Conservation (phyloP, 495 filamentous ascomycete species). For the Clavariopsis aquatica region DNA sequence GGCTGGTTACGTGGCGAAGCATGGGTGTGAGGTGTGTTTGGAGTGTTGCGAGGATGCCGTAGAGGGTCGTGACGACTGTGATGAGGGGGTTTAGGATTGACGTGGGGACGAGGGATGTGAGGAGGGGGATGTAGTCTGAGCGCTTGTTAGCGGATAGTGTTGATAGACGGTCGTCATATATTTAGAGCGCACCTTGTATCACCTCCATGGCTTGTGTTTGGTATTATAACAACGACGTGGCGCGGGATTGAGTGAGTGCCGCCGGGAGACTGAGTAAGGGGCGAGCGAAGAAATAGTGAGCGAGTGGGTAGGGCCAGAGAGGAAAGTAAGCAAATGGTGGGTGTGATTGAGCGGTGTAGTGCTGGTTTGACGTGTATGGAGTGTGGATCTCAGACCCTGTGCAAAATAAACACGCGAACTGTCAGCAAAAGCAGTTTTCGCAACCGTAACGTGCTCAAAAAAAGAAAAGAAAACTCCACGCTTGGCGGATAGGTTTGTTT, state of each 20-base stretch:
- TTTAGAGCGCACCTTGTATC: constrained; percentile 19
- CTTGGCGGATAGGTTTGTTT: neutral
- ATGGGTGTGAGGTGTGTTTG: constrained; percentile 18
- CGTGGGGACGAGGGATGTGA: constrained; percentile 10
- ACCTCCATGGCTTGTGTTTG: constrained; percentile 17
- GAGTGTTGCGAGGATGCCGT: constrained; percentile 7
- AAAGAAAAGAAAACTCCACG: no score
- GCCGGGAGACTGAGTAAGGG: no score
- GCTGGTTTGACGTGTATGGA: no score
- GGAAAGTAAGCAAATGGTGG: neutral
- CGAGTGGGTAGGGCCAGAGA: neutral
- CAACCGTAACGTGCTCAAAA: no score
- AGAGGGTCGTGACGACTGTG: constrained; percentile 11
- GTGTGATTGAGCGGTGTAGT: no score
- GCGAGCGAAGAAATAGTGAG: neutral
- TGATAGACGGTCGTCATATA: no score
- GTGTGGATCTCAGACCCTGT: no score
- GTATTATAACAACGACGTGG: neutral
- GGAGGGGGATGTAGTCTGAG: constrained; percentile 20
- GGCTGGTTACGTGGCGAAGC: constrained; percentile 47
- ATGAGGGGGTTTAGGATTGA: constrained; percentile 22
- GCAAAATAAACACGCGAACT: no score
- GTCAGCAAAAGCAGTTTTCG: no score
- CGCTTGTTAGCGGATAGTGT: constrained; percentile 1
- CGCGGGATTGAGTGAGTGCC: neutral